Evolutionary conservation across 2,329 filamentous ascomycete species (phyloP).

Genomic region (Bipolaris bicolor): DNA sequence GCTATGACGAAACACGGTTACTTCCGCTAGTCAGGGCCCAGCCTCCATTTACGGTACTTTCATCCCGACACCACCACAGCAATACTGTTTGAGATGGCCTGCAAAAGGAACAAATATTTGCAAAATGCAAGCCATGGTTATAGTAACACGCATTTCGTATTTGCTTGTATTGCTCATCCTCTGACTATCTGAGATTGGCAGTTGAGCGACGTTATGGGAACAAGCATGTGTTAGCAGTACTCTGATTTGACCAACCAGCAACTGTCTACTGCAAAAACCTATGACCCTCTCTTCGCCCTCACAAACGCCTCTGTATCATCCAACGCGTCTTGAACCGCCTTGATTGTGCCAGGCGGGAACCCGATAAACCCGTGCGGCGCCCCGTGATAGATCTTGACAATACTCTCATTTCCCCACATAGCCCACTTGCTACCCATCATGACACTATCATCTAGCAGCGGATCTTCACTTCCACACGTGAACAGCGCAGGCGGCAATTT

Average conservation of each 20-base stretch:
- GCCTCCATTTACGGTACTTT: neutral
- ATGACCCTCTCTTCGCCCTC: constrained; percentile 33
- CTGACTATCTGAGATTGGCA: no score
- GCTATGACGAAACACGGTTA: constrained; percentile 14
- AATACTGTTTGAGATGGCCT: neutral
- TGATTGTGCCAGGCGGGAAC: constrained; percentile 47
- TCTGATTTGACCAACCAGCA: neutral
- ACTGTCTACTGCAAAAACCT: neutral
- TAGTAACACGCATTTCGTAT: neutral
- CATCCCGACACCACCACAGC: neutral
- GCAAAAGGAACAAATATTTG: neutral
- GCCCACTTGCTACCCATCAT: constrained; percentile 63
- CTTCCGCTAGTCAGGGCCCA: constrained; percentile 12
- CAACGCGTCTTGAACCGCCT: constrained; percentile 48
- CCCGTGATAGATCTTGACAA: constrained; percentile 62
- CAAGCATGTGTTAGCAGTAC: no score
- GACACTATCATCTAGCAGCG: constrained; percentile 59
- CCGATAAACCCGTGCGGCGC: constrained; percentile 61
- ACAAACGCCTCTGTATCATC: constrained; percentile 52
- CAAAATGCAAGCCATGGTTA: no score
- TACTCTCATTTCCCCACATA: constrained; percentile 57
- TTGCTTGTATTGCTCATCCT: neutral
- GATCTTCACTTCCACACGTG: constrained; percentile 61
- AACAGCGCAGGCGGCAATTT: constrained; percentile 62
- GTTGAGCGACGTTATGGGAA: no score